phyloP scores from a whole-genome alignment of 2,329 filamentous ascomycete species.

The Zalaria sp. region DNA sequence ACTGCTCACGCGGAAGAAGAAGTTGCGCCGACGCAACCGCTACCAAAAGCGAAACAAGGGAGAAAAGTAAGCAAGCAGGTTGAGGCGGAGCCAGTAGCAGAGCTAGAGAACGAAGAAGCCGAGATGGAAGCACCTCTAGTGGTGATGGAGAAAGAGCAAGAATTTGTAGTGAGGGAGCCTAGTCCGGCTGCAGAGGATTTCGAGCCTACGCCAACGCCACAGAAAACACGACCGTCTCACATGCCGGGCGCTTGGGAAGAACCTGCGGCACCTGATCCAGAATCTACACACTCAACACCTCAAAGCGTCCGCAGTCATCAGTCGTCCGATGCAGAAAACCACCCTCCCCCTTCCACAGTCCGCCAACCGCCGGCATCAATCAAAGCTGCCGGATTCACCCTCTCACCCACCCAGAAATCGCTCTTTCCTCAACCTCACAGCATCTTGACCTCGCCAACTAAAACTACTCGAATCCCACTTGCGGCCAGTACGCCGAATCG shows the following conservation, averaged over 20 bases:
- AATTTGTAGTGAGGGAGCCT: background rate
- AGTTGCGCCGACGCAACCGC: background rate
- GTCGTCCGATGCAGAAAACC: slow-evolving; percentile 69
- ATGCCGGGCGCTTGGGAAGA: background rate
- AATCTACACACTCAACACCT: slow-evolving; percentile 51
- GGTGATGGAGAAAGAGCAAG: background rate
- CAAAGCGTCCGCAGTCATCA: slow-evolving; percentile 33
- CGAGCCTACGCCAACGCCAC: slow-evolving; percentile 18
- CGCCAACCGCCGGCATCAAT: slow-evolving; percentile 3
- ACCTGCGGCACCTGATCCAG: slow-evolving; percentile 35
- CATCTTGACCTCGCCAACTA: slow-evolving; percentile 13
- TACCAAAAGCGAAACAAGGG: slow-evolving; percentile 3
- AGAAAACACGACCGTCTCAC: slow-evolving; percentile 7
- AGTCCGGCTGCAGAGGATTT: slow-evolving; percentile 19
- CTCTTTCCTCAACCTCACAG: slow-evolving; percentile 3
- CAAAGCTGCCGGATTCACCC: slow-evolving; percentile 3
- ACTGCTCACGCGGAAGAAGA: background rate
- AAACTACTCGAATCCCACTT: slow-evolving; percentile 26
- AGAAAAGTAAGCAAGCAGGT: slow-evolving; percentile 3
- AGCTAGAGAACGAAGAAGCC: slow-evolving; percentile 2
- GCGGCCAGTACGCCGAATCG: slow-evolving; percentile 24
- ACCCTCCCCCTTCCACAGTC: slow-evolving; percentile 48
- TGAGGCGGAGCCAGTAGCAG: background rate
- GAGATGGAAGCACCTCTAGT: slow-evolving; percentile 8
- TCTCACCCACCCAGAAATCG: slow-evolving; percentile 18